Evolutionary conservation across 768 basidiomycete genomes (phyloP).

Genomic region (Tephrocybe sp.): DNA sequence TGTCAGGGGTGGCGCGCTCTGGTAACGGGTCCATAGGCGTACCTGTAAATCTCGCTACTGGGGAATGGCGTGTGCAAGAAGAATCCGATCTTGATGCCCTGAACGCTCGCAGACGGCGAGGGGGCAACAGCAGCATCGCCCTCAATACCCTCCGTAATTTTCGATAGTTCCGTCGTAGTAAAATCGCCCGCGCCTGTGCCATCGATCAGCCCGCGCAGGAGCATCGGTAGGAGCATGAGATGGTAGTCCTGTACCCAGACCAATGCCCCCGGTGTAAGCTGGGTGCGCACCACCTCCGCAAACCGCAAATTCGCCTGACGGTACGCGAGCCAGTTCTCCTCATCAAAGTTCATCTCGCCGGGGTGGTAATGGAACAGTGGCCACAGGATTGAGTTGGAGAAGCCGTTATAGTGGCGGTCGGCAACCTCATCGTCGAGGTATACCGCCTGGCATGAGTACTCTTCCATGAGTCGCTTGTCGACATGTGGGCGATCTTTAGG

Average conservation of each 20-base stretch:
- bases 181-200: slow-evolving; percentile 60
- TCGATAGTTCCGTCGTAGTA: slow-evolving; percentile 59
- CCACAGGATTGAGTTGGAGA: slow-evolving; percentile 99
- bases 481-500: slow-evolving; percentile 87
- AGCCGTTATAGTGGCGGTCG: slow-evolving; percentile 97
- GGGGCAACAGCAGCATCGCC: slow-evolving; percentile 42
- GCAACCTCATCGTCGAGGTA: slow-evolving; percentile 98
- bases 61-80: slow-evolving; percentile 99
- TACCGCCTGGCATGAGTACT: slow-evolving; percentile 96
- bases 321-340: slow-evolving; percentile 97
- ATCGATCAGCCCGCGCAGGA: slow-evolving; percentile 86
- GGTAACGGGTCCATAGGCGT: slow-evolving; percentile 23
- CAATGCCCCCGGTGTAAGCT: slow-evolving; percentile 85
- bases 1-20: background rate
- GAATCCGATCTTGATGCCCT: slow-evolving; percentile 93
- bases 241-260: slow-evolving; percentile 99
- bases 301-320: slow-evolving; percentile 95
- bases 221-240: slow-evolving; percentile 96
- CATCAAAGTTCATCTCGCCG: slow-evolving; percentile 99
- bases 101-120: slow-evolving; percentile 37
- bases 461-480: slow-evolving; percentile 89
- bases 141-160: slow-evolving; percentile 73
- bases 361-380: slow-evolving; percentile 99
- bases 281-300: slow-evolving; percentile 82
- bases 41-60: slow-evolving; percentile 96